Base-by-base conservation (phyloP, 257 asterid species). In the Capsicum chinense region DNA sequence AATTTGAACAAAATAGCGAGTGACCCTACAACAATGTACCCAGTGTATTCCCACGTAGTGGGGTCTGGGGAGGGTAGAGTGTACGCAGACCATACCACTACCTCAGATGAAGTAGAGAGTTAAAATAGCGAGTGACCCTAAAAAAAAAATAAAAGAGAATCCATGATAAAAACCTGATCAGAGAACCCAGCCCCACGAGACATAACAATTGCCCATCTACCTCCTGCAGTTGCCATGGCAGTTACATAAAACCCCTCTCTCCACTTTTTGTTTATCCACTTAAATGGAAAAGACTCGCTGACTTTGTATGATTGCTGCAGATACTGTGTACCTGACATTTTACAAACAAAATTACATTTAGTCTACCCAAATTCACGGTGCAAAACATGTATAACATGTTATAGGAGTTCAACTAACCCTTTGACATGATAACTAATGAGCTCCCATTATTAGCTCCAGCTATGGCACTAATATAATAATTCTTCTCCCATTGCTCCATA, bases 201-300 rank as follows among this genome's bases (percentile, higher is more conserved):
- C 97, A 93, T 92, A 13, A 93, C 97, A 83, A 92, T 84, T 35
- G 89, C 97, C 97, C 95, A 92, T 79, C 89, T 87, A 62, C 83
- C 83, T 66, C 94, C 94, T 35, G 94, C 92, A 81, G 97, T 90
- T 17, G 95, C 92, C 97, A 93, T 90, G 81, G 95, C 85, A 12
- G 97, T 93, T 15, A 93, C 93, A 89, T 88, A 84, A 87, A 90
- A 90, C 8, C 97, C 97, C 83, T 92, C 94, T 56, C 88, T 88
- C 97, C 97, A 93, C 86, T 93, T 93, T 79, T 91, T 93, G 84
- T 90, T 93, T 83, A 93, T 92, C 97, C 97, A 93, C 86, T 93
- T 93, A 83, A 90, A 93, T 33, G 97, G 97, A 83, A 93, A 93
- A 8, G 95, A 88, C 68, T 90, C 94, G 16, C 97, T 89, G 62